Evolutionary conservation across 2,329 filamentous ascomycete species (phyloP), one percentile per base, ranked within the genome.

Genomic region (Cadophora sp.): DNA sequence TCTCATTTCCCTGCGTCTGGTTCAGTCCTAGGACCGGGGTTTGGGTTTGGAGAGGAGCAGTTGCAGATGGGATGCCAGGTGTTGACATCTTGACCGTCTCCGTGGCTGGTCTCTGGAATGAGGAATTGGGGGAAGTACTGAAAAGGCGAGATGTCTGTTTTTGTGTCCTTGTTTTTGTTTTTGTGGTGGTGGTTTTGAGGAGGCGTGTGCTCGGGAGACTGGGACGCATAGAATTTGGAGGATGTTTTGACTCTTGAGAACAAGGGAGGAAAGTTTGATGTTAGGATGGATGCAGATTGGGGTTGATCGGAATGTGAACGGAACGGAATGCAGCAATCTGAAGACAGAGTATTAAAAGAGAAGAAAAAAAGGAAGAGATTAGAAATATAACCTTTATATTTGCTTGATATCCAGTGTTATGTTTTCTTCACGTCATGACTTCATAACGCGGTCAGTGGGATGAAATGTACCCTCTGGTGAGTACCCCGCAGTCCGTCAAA

Each of bases 1-100:
- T 77, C 74, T 14, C 48, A 64, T 41, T 56, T 7, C 24, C 16
- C 41, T 18, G 53, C 1, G 33, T 36, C 9, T 22, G 53, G 24
- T 39, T 18, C n/a, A 4, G 27, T 30, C 6, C 27, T 6, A 6
- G 6, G 27, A 30, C 33, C n/a, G 43, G 43, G 27, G 20, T 20
- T 3, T 58, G 27, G n/a, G 33, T 20, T 39, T 41, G 50, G 33
- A 56, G n/a, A 45, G 43, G 43, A 45, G 43, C 14, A 4, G 43
- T 45, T 6, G 43, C n/a, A n/a, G 53, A 22, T 50, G 47, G 47
- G 22, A 50, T 24, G 6, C 47, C 47, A 24, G 41, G 50, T 16
- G 50, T 24, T 6, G 53, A 56, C 53, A 56, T 56, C 2, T 39
- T 56, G 30, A 11, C 1, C 39, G 3, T 39, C 24, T 16, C 11